Conservation (phyloP, 2,329 filamentous ascomycete genomes). For the Zymoseptoria passerinii region DNA sequence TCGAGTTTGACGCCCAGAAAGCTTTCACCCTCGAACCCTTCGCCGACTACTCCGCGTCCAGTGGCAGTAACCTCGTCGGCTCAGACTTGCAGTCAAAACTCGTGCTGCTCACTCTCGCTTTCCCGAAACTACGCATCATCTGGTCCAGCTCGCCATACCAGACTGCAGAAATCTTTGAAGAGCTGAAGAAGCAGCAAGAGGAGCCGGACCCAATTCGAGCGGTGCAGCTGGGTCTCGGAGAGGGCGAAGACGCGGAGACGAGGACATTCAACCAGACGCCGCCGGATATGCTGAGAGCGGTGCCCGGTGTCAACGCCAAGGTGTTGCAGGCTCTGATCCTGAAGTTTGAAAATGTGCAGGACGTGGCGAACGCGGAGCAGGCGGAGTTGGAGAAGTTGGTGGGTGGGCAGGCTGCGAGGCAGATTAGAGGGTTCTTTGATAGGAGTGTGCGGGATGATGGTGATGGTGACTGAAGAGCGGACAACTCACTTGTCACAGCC, state of each 20-base stretch:
- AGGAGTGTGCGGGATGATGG: slow-evolving; percentile 48
- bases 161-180: slow-evolving; percentile 92
- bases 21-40: slow-evolving; percentile 77
- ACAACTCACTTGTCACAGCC: background rate
- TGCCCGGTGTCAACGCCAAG: slow-evolving; percentile 77
- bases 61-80: slow-evolving; percentile 51
- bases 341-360: slow-evolving; percentile 65
- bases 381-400: slow-evolving; percentile 65
- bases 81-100: slow-evolving; percentile 86
- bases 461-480: slow-evolving; percentile 16
- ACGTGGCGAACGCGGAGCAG: slow-evolving; percentile 78
- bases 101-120: slow-evolving; percentile 84
- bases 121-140: slow-evolving; percentile 80
- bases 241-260: slow-evolving; percentile 44
- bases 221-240: slow-evolving; percentile 70
- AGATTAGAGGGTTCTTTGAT: slow-evolving; percentile 76
- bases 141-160: slow-evolving; percentile 93
- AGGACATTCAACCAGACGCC: slow-evolving; percentile 74
- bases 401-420: slow-evolving; percentile 66
- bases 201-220: slow-evolving; percentile 88
- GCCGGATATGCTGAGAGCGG: slow-evolving; percentile 78
- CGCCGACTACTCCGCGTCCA: slow-evolving; percentile 47
- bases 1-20: slow-evolving; percentile 96
- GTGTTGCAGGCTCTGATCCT: slow-evolving; percentile 65
- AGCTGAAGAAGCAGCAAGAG: slow-evolving; percentile 78